Percentiles rank a stretch among this genome's conserved stretches.
These are phyloP conservation scores for Pichia kudriavzevii DNA, from an alignment of 1,139 yeast genomes.

Conservation along the genomic window DNA sequence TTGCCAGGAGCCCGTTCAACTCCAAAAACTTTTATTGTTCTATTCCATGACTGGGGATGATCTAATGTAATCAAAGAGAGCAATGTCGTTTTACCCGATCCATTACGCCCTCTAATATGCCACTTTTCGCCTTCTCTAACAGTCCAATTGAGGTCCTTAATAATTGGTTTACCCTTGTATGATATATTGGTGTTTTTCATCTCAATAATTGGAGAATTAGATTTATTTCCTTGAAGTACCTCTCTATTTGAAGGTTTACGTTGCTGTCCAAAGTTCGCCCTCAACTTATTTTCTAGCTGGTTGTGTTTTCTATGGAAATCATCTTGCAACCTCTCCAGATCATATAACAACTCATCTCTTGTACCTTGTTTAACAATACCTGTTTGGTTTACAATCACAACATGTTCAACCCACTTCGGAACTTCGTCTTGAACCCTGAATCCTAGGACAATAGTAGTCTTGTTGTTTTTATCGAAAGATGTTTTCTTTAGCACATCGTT, in stretches of 20 bases:
- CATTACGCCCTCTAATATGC: constrained; percentile 87
- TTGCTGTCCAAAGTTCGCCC: too few species aligned
- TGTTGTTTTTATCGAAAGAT: constrained; percentile 24
- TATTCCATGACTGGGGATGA: constrained; percentile 94
- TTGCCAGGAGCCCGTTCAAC: constrained; percentile 67
- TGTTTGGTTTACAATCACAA: constrained; percentile 50
- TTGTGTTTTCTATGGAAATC: constrained; percentile 24
- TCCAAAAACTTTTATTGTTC: constrained; percentile 58
- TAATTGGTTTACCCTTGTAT: constrained; percentile 55
- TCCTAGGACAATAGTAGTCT: constrained; percentile 54
- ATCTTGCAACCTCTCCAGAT: constrained; percentile 21
- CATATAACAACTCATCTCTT: constrained; percentile 28
- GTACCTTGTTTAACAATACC: constrained; percentile 50
- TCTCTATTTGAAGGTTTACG: background rate
- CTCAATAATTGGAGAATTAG: constrained; percentile 52
- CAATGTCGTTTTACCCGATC: constrained; percentile 87
- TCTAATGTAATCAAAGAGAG: constrained; percentile 82
- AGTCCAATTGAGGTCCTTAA: constrained; percentile 57
- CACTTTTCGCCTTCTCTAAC: constrained; percentile 70
- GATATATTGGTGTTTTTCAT: constrained; percentile 58
- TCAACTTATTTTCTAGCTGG: constrained; percentile 19
- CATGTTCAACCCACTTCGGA: constrained; percentile 74
- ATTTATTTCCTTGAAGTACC: background rate
- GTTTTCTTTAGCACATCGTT: constrained; percentile 37
- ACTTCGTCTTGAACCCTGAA: constrained; percentile 65